Conservation (phyloP, 441 rosid species). For the Geranium incanum region DNA sequence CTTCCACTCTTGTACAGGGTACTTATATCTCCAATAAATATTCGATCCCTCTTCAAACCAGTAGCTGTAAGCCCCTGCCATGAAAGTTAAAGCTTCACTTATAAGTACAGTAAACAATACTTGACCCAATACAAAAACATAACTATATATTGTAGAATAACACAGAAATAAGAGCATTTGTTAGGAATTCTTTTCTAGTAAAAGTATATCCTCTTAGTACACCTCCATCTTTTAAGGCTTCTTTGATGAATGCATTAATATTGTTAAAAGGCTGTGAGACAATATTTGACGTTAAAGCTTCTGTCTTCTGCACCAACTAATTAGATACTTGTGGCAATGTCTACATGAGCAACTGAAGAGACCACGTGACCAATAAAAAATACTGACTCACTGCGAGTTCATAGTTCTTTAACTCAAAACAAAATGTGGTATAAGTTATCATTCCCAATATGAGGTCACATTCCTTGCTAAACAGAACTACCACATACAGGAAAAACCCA, state of each 20-base stretch:
- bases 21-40: conserved; percentile 64
- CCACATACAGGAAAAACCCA: not conserved
- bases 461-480: not conserved
- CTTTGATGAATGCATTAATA: not conserved
- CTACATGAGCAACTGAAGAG: not conserved
- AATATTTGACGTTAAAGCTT: not conserved
- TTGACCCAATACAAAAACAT: not conserved
- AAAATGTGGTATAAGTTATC: not conserved
- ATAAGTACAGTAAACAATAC: conserved; percentile 11
- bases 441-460: not conserved
- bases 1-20: conserved; percentile 52
- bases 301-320: not conserved
- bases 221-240: not conserved
- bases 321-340: not conserved
- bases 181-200: not conserved
- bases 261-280: not conserved
- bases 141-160: not conserved
- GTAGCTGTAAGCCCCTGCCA: conserved; percentile 65
- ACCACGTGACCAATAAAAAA: not conserved
- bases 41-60: conserved; percentile 55
- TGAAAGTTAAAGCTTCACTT: not conserved
- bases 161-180: not conserved
- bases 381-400: not conserved
- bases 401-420: not conserved
- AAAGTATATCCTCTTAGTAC: not conserved